These are phyloP conservation scores for Thymus mandschuricus DNA, from an alignment of 257 asterid genomes.

Conservation along the genomic window DNA sequence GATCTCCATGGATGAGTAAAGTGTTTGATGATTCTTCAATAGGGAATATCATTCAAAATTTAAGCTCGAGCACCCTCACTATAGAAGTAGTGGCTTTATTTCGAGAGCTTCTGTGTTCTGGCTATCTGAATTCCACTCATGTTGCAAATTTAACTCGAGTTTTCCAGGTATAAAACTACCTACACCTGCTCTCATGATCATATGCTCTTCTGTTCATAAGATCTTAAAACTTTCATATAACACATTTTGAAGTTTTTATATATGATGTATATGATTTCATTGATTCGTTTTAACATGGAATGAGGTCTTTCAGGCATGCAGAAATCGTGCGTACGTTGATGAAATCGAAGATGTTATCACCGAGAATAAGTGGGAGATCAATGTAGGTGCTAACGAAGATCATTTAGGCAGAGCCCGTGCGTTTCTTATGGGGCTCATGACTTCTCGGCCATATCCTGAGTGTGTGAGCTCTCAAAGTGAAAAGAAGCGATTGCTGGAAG, in stretches of 20 bases:
- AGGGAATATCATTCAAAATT: constrained; percentile 51
- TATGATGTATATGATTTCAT: background rate
- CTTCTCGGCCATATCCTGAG: constrained; percentile 26
- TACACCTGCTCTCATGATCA: constrained; percentile 1
- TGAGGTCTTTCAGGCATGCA: constrained; percentile 58
- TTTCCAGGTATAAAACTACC: constrained; percentile 65
- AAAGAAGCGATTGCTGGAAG: constrained; percentile 53
- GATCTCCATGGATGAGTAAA: constrained; percentile 64
- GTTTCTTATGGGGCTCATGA: constrained; percentile 49
- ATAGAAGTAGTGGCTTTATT: constrained; percentile 67
- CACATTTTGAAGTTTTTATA: background rate
- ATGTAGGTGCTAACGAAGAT: constrained; percentile 23
- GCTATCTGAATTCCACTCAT: constrained; percentile 65
- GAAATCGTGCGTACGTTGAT: constrained; percentile 54
- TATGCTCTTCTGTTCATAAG: background rate
- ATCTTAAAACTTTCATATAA: background rate
- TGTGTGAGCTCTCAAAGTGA: constrained; percentile 35
- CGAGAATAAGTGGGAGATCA: constrained; percentile 32
- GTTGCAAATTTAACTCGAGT: constrained; percentile 56
- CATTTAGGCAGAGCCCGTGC: constrained; percentile 41
- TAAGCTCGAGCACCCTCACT: constrained; percentile 55
- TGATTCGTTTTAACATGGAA: constrained; percentile 12
- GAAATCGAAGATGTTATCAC: constrained; percentile 41
- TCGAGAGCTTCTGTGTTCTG: constrained; percentile 64
- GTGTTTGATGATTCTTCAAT: constrained; percentile 67